These are phyloP conservation scores for Calycina herbarum DNA, from an alignment of 2,329 filamentous ascomycete species.

Conservation along the genomic window DNA sequence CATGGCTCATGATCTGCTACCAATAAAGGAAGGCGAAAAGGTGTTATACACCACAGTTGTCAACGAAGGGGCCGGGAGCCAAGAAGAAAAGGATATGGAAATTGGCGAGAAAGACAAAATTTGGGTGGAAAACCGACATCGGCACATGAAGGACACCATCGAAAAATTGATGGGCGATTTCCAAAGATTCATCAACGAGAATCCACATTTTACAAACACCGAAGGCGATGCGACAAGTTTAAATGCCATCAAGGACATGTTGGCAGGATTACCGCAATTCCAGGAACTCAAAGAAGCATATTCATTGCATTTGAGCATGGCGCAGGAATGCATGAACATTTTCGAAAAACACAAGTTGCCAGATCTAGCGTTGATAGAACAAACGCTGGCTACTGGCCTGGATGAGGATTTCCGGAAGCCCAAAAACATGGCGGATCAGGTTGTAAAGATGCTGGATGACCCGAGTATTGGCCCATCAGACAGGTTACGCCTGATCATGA, in stretches of 20 bases:
- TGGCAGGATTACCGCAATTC: conserved; percentile 91
- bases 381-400: conserved; percentile 85
- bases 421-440: conserved; percentile 82
- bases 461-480: conserved; percentile 70
- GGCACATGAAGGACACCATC: conserved; percentile 97
- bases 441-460: conserved; percentile 87
- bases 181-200: conserved; percentile 84
- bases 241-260: conserved; percentile 94
- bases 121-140: conserved; percentile 92
- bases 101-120: conserved; percentile 88
- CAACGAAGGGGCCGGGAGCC: conserved; percentile 69
- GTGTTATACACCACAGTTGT: conserved; percentile 79
- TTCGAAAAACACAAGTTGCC: conserved; percentile 83
- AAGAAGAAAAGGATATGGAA: conserved; percentile 87
- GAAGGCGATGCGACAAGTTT: conserved; percentile 70
- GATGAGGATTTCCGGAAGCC: conserved; percentile 92
- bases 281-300: conserved; percentile 95
- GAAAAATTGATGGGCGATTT: conserved; percentile 92
- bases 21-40: conserved; percentile 85
- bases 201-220: conserved; percentile 85
- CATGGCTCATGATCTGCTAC: conserved; percentile 92
- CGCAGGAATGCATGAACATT: conserved; percentile 92
- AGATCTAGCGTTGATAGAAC: conserved; percentile 85
- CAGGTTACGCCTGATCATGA: conserved; percentile 78
- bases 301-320: conserved; percentile 93